phyloP scores from a whole-genome alignment of 176 grass and related monocot species.

The Eleusine coracana region DNA sequence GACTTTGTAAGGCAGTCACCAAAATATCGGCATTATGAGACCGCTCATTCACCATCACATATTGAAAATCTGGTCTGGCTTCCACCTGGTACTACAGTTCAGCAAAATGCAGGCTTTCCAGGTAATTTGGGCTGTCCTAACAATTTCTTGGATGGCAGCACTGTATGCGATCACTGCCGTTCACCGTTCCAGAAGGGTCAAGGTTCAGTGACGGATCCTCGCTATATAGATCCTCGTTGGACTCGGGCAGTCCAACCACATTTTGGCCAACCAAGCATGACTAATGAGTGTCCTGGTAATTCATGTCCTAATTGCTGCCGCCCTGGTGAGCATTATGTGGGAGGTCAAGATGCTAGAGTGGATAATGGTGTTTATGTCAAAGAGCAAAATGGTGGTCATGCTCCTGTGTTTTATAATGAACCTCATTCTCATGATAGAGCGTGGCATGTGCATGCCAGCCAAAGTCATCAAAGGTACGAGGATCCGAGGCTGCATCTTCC shows the following conservation, averaged over 20 bases:
- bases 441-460: constrained; percentile 55
- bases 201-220: constrained; percentile 45
- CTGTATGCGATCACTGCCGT: constrained; percentile 65
- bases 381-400: constrained; percentile 58
- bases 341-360: constrained; percentile 62
- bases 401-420: constrained; percentile 58
- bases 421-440: constrained; percentile 64
- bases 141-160: constrained; percentile 63
- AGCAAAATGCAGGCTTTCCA: constrained; percentile 70
- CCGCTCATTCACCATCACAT: constrained; percentile 47
- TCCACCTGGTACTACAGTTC: constrained; percentile 67
- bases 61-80: constrained; percentile 69
- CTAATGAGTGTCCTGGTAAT: constrained; percentile 54
- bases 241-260: constrained; percentile 55
- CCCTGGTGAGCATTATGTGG: constrained; percentile 53
- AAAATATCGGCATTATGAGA: constrained; percentile 59
- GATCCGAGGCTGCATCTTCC: constrained; percentile 57
- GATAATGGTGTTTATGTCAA: constrained; percentile 65
- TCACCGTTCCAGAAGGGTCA: constrained; percentile 62
- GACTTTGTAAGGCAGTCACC: constrained; percentile 54
- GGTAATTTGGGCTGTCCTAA: constrained; percentile 58
- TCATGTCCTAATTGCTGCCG: constrained; percentile 55
- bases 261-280: constrained; percentile 52
- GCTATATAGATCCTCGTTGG: constrained; percentile 61
- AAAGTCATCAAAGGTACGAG: constrained; percentile 60